These are phyloP conservation scores for Rhizophora apiculata DNA, from an alignment of 345 rosid genomes.

Conservation along the genomic window DNA sequence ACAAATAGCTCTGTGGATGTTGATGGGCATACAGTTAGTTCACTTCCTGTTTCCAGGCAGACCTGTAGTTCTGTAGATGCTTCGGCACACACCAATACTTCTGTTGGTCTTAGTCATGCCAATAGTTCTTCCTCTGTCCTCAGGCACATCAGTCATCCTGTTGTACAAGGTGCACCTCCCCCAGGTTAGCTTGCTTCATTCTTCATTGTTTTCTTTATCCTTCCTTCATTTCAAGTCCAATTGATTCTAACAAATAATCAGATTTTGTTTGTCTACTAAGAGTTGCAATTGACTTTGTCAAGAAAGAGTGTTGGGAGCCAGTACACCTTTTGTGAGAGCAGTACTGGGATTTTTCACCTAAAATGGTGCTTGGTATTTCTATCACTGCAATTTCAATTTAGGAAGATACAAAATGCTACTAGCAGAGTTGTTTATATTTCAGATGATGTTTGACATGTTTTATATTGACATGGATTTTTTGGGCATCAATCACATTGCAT, in stretches of 20 bases:
- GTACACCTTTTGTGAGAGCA: background rate
- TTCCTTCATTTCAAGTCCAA: too few relatives aligned
- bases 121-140: background rate
- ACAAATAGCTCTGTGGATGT: constrained; percentile 4
- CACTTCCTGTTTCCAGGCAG: constrained; percentile 1
- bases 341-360: background rate
- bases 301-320: background rate
- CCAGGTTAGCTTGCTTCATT: background rate
- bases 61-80: background rate
- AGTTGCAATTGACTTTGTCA: background rate
- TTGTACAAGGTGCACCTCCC: constrained; percentile 31
- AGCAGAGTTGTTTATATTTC: background rate
- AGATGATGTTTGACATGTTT: background rate
- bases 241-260: background rate
- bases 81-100: constrained; percentile 1
- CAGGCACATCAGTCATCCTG: constrained; percentile 23
- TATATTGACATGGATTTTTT: background rate
- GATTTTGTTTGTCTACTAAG: background rate
- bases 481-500: too few relatives aligned
- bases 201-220: background rate
- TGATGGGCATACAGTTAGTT: constrained; percentile 2
- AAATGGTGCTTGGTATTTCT: background rate
- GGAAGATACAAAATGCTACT: background rate
- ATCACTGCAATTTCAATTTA: background rate
- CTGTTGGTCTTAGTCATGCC: background rate